Base-by-base conservation (phyloP, 2,329 filamentous ascomycete species). In the Sclerotinia sclerotiorum region DNA sequence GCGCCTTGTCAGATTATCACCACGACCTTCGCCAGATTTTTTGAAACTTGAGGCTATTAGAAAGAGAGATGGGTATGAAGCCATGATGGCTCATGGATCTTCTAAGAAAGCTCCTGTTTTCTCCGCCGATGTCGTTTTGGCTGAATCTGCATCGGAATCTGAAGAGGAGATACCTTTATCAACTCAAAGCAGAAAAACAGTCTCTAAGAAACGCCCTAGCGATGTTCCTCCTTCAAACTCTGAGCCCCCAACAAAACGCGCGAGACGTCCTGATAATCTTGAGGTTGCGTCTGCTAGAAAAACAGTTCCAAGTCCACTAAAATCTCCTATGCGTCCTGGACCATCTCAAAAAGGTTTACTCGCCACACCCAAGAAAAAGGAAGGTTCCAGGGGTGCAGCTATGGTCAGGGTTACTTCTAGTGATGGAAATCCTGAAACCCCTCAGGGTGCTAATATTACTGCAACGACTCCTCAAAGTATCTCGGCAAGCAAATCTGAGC, bases 341-440 rank as follows among this genome's bases (percentile, higher is more conserved):
- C n/a, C 69, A 21, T 70, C 67, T n/a, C 71, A 75, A 49, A 77
- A 73, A 64, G 71, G 57, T 64, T 70, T 72, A 19, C 77, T 80
- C 35, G 73, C 78, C 19, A 83, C 82, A 1, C 80, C 82, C 0
- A 80, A 79, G 68, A 83, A 81, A 73, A 80, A 80, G 29, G 68
- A 78, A 32, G 71, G 73, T 11, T 71, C 74, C 60, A 75, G 81
- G 77, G 72, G 74, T 72, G 46, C 74, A 3, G 73, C 75, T 29
- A 79, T 80, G 76, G 79, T 79, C 57, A 78, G 79, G 51, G 76
- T 79, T 19, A 80, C 81, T 39, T 79, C 78, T 7, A 74, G 71
- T 17, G 80, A 81, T 65, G 76, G 74, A 48, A 79, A 82, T 71
- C 78, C 75, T 32, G 80, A 77, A 32, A 80, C 79, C 6, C 79